Evolutionary conservation across 768 basidiomycete genomes (phyloP).

Genomic region (Naganishia randhawae): DNA sequence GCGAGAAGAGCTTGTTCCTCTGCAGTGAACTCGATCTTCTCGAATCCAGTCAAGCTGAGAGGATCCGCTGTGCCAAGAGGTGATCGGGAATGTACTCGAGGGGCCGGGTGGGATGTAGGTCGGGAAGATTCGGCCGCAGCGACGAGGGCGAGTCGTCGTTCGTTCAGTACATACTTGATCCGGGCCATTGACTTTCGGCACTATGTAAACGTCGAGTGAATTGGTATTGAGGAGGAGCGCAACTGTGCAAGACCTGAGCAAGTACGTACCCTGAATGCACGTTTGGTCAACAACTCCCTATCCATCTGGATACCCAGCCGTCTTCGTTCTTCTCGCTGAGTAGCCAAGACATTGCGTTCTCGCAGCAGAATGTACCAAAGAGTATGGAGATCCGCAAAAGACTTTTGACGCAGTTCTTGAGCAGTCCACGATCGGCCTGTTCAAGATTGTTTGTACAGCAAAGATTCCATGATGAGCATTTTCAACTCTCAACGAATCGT

Average conservation of each 20-base stretch:
- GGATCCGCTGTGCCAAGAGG: conserved; percentile 29
- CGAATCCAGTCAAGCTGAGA: conserved; percentile 30
- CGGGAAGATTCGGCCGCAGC: conserved; percentile 55
- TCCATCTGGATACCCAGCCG: conserved; percentile 55
- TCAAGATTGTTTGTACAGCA: too few relatives aligned
- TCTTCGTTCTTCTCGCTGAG: conserved; percentile 74
- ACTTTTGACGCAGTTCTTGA: conserved; percentile 80
- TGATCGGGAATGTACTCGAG: conserved; percentile 25
- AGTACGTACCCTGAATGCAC: conserved; percentile 43
- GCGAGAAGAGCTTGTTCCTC: conserved; percentile 23
- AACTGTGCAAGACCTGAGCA: neutral
- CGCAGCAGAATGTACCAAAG: conserved; percentile 87
- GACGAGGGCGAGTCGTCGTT: conserved; percentile 78
- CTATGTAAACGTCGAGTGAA: conserved; percentile 53
- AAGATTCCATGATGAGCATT: neutral
- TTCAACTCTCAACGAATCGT: neutral
- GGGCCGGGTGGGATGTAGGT: conserved; percentile 4
- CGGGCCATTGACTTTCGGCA: conserved; percentile 94
- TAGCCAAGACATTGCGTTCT: conserved; percentile 84
- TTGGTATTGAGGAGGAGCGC: neutral
- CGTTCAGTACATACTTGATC: conserved; percentile 86
- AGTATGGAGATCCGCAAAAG: conserved; percentile 86
- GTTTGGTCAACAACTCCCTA: conserved; percentile 41
- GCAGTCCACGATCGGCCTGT: conserved; percentile 83
- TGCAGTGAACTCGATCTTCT: conserved; percentile 27